These are phyloP conservation scores for Yarrowia sp. DNA, from an alignment of 805 yeast species.

Conservation along the genomic window DNA sequence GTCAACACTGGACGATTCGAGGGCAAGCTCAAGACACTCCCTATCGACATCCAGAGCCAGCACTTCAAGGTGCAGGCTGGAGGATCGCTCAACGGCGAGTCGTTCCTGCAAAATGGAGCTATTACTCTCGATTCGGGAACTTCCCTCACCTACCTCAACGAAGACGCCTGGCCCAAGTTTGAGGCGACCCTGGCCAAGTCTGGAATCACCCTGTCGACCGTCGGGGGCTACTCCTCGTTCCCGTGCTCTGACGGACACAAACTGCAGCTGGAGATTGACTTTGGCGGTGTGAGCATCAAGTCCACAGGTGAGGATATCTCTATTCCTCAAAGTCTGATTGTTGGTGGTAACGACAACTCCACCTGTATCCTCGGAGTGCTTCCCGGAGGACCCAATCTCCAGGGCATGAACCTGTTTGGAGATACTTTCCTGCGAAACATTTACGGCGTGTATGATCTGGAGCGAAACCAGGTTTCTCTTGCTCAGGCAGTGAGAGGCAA, in stretches of 20 bases:
- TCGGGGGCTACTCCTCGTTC: conserved; percentile 39
- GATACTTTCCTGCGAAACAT: background rate
- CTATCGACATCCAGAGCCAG: conserved; percentile 42
- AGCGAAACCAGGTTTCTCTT: conserved; percentile 43
- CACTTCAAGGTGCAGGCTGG: conserved; percentile 23
- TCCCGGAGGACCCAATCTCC: background rate
- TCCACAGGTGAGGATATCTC: background rate
- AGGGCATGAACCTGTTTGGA: conserved; percentile 33
- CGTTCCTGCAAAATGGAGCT: background rate
- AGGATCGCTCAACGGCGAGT: background rate
- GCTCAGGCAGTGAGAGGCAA: conserved; percentile 30
- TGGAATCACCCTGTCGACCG: conserved; percentile 48
- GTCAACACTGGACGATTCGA: conserved; percentile 17
- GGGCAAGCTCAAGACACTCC: conserved; percentile 39
- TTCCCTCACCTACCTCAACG: conserved; percentile 8
- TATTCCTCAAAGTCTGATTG: background rate
- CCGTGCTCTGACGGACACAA: conserved; percentile 43
- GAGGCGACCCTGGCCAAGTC: conserved; percentile 1
- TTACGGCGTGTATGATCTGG: background rate
- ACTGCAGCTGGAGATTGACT: conserved; percentile 51
- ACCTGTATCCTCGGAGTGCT: background rate
- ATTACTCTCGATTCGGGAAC: conserved; percentile 6
- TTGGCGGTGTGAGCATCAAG: conserved; percentile 54
- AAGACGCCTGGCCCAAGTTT: background rate
- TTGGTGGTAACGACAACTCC: background rate